These are phyloP conservation scores for Westerdykella aurantiaca DNA, from an alignment of 2,329 filamentous ascomycete genomes.

Conservation along the genomic window DNA sequence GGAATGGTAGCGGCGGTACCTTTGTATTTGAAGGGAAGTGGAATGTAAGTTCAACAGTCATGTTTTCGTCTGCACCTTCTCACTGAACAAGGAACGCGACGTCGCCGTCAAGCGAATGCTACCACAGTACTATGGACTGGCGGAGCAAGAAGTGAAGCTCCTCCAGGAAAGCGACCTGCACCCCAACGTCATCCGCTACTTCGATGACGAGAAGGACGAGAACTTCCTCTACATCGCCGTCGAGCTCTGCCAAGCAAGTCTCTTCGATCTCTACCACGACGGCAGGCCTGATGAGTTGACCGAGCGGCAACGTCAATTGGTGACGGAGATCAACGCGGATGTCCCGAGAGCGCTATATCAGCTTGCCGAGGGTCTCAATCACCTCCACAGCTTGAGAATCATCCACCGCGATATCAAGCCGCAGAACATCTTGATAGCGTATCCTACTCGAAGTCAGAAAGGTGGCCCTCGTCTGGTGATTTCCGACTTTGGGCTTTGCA, in stretches of 20 bases:
- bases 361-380: slow-evolving; percentile 80
- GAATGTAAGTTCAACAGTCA: slow-evolving; percentile 46
- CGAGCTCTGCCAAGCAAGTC: slow-evolving; percentile 86
- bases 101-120: slow-evolving; percentile 97
- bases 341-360: slow-evolving; percentile 77
- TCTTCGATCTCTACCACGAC: slow-evolving; percentile 84
- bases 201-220: slow-evolving; percentile 79
- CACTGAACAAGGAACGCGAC: slow-evolving; percentile 57
- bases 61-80: slow-evolving; percentile 6
- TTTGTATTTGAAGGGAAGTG: slow-evolving; percentile 93
- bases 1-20: slow-evolving; percentile 90
- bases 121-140: slow-evolving; percentile 91
- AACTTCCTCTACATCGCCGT: slow-evolving; percentile 95
- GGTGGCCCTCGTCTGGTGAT: slow-evolving; percentile 79
- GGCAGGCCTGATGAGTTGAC: slow-evolving; percentile 45
- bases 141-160: slow-evolving; percentile 85
- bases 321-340: slow-evolving; percentile 67
- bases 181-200: slow-evolving; percentile 94
- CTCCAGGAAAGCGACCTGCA: slow-evolving; percentile 93
- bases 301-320: slow-evolving; percentile 59
- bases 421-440: slow-evolving; percentile 86
- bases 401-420: slow-evolving; percentile 97
- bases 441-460: slow-evolving; percentile 61
- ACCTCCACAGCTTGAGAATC: slow-evolving; percentile 86
- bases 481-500: slow-evolving; percentile 95